These are phyloP conservation scores for Ceratorhiza oryzae-sativae DNA, from an alignment of 1,284 basidiomycete species.

Conservation along the genomic window DNA sequence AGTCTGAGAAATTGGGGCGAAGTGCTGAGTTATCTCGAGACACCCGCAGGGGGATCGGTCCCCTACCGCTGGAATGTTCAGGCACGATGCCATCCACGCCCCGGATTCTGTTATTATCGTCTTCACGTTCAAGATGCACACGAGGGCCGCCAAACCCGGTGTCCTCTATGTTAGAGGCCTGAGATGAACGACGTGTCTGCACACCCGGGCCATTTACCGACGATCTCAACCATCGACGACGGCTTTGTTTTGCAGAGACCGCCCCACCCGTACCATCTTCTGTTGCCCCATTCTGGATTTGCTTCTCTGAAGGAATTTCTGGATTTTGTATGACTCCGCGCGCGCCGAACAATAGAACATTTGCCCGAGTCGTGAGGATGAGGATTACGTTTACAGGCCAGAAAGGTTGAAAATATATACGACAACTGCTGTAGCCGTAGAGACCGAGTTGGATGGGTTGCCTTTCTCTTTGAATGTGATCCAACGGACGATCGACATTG, in stretches of 20 bases:
- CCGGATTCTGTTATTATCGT: neutral
- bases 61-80: neutral
- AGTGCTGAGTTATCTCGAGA: neutral
- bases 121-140: constrained; percentile 1
- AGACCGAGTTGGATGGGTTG: neutral
- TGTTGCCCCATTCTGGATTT: neutral
- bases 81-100: neutral
- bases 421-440: constrained; percentile 39
- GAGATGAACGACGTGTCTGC: neutral
- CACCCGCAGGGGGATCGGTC: neutral
- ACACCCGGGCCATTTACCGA: neutral
- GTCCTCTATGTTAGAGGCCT: neutral
- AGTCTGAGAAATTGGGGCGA: no score
- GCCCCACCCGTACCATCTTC: neutral
- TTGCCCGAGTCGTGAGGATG: constrained; percentile 39
- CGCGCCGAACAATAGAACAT: constrained; percentile 21
- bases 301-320: neutral
- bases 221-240: neutral
- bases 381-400: constrained; percentile 43
- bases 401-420: constrained; percentile 42
- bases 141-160: constrained; percentile 27
- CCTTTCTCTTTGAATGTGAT: constrained; percentile 36
- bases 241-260: no score
- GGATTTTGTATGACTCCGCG: neutral
- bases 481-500: constrained; percentile 44